phyloP scores from a whole-genome alignment of 805 yeast genomes.

The Barnettozyma siamensis region DNA sequence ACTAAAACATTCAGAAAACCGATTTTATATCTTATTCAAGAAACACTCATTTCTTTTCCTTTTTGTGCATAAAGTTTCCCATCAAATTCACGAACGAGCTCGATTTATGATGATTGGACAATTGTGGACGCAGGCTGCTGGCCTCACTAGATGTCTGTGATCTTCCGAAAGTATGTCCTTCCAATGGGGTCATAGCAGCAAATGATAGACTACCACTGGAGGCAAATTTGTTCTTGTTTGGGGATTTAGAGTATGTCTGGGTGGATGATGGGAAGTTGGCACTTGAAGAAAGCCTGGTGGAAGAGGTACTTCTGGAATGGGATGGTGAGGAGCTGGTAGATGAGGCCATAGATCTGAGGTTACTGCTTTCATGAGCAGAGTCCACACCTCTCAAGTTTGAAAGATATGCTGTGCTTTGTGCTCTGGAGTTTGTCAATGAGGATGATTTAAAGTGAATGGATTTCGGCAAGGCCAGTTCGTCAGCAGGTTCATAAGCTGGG shows the following conservation, averaged over 20 bases:
- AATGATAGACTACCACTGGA: not conserved
- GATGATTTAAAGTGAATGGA: conserved; percentile 24
- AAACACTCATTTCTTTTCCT: conserved; percentile 10
- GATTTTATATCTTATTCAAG: too few relatives aligned
- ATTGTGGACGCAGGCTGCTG: not conserved
- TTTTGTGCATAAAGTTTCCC: conserved; percentile 22
- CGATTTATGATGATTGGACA: conserved; percentile 16
- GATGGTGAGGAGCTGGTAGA: conserved; percentile 19
- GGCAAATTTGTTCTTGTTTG: conserved; percentile 7
- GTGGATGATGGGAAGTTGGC: not conserved
- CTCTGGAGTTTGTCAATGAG: conserved; percentile 23
- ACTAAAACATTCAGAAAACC: too few relatives aligned
- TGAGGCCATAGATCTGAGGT: conserved; percentile 7
- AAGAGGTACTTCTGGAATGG: conserved; percentile 18
- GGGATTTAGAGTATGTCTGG: conserved; percentile 7
- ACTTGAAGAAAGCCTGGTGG: conserved; percentile 4
- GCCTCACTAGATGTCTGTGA: not conserved
- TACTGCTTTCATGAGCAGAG: not conserved
- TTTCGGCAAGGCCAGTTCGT: conserved; percentile 22
- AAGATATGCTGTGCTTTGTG: conserved; percentile 22
- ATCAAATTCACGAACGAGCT: conserved; percentile 24
- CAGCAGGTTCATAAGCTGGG: conserved; percentile 51
- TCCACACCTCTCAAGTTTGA: conserved; percentile 20
- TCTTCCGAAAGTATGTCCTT: conserved; percentile 3
- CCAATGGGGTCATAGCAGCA: conserved; percentile 9